Evolutionary conservation across 495 filamentous ascomycete species (phyloP), one percentile per base, ranked within the genome.

Genomic region (Aspergillus hancockii): DNA sequence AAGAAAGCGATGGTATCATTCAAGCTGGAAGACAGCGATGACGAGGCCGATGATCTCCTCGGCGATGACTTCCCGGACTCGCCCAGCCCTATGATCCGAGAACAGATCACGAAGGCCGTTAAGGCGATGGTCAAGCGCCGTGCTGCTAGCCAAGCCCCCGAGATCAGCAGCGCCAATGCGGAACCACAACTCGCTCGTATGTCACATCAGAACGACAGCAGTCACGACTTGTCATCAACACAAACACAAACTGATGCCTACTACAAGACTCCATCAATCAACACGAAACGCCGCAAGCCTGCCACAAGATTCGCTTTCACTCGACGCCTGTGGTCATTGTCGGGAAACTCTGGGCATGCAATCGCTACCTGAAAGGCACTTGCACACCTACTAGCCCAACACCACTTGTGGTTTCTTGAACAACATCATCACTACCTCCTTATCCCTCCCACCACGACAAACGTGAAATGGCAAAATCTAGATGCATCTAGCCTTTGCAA

Each of bases 21-120:
- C 30, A 25, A 40, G 0, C 9, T 62, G 14, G 61, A 62, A 19
- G 61, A 57, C 10, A 57, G 60, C 6, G 63, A 65, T 19, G 49
- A 57, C 2, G 52, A 55, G 36, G 28, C 5, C 28, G 47, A 61
- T 30, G 52, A 56, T 10, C 32, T 57, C 19, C 21, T n/a, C 13
- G 41, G 54, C 23, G 36, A 58, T 12, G 57, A 52, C 9, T 52
- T 57, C 19, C 31, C 43, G 32, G 41, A 57, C n/a, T 31, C 62
- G 10, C 32, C 57, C 0, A 41, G 49, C 13, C 23, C 59, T 19
- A 36, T 55, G 18, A 60, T 64, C 43, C 62, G 62, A 1, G 57
- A 60, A 5, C 62, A 64, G 30, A 60, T 64, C 50, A 52, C 62
- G 10, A 57, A 38, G 30, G 57, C 40, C 19, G 57, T 64, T 3